These are phyloP conservation scores for Phyllosticta citrichinensis DNA, from an alignment of 2,329 filamentous ascomycete species.

Conservation along the genomic window DNA sequence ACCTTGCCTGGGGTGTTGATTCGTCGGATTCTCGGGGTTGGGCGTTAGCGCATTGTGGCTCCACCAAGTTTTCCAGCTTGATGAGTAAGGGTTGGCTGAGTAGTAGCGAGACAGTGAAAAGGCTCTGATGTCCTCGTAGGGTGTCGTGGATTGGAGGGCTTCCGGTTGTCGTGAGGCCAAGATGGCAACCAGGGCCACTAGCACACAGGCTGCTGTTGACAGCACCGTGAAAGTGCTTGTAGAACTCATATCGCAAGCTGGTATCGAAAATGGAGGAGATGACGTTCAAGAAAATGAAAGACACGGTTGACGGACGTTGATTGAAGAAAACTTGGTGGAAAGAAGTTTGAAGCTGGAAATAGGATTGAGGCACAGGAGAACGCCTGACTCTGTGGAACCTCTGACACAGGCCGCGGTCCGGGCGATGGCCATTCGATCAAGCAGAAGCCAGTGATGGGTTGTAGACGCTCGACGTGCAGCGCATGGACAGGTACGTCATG, in stretches of 20 bases:
- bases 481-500: not conserved
- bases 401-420: not conserved
- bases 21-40: not conserved
- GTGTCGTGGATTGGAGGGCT: not conserved
- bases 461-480: not conserved
- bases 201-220: not conserved
- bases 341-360: not conserved
- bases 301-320: not conserved
- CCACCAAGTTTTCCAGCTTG: slow-evolving; percentile 8
- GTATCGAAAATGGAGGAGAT: not conserved
- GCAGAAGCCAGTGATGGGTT: not conserved
- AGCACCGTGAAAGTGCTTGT: not conserved
- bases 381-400: not conserved
- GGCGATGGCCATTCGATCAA: not conserved
- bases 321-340: not conserved
- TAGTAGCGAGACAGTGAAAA: not conserved
- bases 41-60: not conserved
- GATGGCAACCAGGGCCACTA: not conserved
- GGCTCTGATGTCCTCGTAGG: not conserved
- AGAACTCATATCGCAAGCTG: not conserved
- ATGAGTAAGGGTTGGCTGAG: not conserved
- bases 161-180: not conserved
- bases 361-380: not conserved
- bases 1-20: slow-evolving; percentile 11
- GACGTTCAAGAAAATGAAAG: not conserved